Evolutionary conservation across 106 monocot genomes (phyloP).

Genomic region (Dendrobium officinale): DNA sequence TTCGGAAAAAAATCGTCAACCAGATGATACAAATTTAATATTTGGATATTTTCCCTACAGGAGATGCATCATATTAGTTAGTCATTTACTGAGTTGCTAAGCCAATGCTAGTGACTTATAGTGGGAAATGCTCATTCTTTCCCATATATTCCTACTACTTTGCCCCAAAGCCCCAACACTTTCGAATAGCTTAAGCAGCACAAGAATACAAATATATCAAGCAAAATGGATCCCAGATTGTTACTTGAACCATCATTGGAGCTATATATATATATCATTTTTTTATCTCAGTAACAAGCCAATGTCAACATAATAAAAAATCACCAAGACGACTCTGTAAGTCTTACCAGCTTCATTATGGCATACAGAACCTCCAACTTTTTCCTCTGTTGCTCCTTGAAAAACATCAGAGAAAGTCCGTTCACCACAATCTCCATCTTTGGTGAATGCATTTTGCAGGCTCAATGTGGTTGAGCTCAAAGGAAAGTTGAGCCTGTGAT

Average conservation of each 20-base stretch:
- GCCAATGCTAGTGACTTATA: background rate
- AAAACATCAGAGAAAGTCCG: constrained; percentile 15
- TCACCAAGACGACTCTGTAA: background rate
- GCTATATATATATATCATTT: background rate
- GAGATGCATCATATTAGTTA: background rate
- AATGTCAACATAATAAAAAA: background rate
- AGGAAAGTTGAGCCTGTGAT: constrained; percentile 12
- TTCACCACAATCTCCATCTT: constrained; percentile 14
- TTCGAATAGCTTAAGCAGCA: background rate
- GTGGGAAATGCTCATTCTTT: background rate
- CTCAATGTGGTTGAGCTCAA: constrained; percentile 14
- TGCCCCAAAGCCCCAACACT: background rate
- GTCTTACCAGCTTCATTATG: constrained; percentile 37
- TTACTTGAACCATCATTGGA: background rate
- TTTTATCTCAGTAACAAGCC: background rate
- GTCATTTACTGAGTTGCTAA: background rate
- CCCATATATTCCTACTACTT: background rate
- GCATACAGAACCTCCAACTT: constrained; percentile 10
- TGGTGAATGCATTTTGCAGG: constrained; percentile 11
- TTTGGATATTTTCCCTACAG: background rate
- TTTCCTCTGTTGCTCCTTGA: constrained; percentile 14
- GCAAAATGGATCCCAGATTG: background rate
- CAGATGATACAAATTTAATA: background rate
- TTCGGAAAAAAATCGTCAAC: background rate
- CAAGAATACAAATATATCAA: background rate